Base-by-base conservation (phyloP, 352 stramenopile genomes). In the Pythium graminicola region DNA sequence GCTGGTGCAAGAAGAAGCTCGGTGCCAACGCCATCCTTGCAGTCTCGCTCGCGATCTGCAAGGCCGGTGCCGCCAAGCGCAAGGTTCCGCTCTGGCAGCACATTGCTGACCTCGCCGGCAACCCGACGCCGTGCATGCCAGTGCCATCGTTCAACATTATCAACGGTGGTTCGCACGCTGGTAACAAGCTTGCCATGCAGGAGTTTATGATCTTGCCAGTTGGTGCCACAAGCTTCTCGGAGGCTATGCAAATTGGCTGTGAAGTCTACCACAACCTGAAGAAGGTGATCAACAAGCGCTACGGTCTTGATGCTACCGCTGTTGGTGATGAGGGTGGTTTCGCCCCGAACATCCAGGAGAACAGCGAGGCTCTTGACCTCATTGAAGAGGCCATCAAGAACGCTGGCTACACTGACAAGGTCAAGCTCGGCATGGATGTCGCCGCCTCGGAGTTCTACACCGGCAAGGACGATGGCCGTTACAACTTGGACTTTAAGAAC, bases 61-160 rank as follows among this genome's bases (percentile, higher is more conserved):
- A 98, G 73, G 97, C 93, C 45, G 97, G 95, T 59, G 97, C 97
- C 32, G 96, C 88, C 26, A 81, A 92, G 50, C 97, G 93, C 64
- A 94, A 96, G 57, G 80, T 98, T 55, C 95, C 97, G 31, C 80
- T 99, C 40, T 99, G 95, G 85, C 76, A 98, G 75, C 96, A 99
- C 81, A 98, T 99, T 72, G 96, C 95, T 35, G 87, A 99, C 67
- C 83, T 99, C 56, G 95, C 96, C 16, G 96, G 96, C 73, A 99
- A 99, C 79, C 86, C 74, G 35, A 86, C 85, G 27, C 86, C 87
- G 59, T 86, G 74, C 65, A 83, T 99, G 57, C 97, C 97, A 14
- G 95, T 99, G 64, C 96, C 97, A 38, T 98, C 92, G 67, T 99
- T 99, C 85, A 99, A 99, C 79, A 97, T 99, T 38, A 99, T 99